Conservation (phyloP, 495 filamentous ascomycete genomes). For the Pyrenula aspistea region DNA sequence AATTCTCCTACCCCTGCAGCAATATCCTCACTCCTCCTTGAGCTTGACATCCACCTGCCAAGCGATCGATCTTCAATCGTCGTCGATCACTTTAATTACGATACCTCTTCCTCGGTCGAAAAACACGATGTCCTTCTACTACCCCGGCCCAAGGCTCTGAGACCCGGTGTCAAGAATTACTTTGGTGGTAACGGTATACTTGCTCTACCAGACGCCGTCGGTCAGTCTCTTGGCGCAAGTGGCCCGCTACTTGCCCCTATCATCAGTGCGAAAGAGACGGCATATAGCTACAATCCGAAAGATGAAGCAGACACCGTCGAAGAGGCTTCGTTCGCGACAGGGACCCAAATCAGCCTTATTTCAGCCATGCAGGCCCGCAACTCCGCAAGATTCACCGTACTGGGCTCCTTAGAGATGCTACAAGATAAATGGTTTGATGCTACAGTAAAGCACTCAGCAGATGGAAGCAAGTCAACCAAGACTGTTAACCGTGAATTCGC, state of each 20-base stretch:
- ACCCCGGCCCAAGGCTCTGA: constrained; percentile 45
- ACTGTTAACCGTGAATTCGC: constrained; percentile 80
- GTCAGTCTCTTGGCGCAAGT: constrained; percentile 66
- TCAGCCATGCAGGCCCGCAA: constrained; percentile 84
- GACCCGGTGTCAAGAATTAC: constrained; percentile 63
- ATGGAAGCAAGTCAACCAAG: constrained; percentile 34
- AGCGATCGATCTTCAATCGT: constrained; percentile 68
- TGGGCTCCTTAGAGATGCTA: constrained; percentile 78
- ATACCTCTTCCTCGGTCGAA: constrained; percentile 59
- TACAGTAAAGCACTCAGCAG: constrained; percentile 51
- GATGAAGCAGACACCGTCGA: constrained; percentile 65
- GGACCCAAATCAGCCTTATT: constrained; percentile 68
- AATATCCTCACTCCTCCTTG: constrained; percentile 73
- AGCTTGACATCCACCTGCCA: constrained; percentile 87
- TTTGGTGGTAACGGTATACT: constrained; percentile 61
- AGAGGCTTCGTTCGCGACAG: constrained; percentile 64
- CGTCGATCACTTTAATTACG: constrained; percentile 94
- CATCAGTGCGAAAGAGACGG: constrained; percentile 64
- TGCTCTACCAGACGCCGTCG: constrained; percentile 69
- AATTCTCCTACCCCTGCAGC: constrained; percentile 60
- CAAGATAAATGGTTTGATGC: constrained; percentile 84
- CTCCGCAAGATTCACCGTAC: constrained; percentile 77
- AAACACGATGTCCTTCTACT: constrained; percentile 83
- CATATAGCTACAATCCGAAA: constrained; percentile 91
- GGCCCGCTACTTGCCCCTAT: constrained; percentile 68